phyloP scores from a whole-genome alignment of 2,329 filamentous ascomycete genomes.

The Calonectria honghensis region DNA sequence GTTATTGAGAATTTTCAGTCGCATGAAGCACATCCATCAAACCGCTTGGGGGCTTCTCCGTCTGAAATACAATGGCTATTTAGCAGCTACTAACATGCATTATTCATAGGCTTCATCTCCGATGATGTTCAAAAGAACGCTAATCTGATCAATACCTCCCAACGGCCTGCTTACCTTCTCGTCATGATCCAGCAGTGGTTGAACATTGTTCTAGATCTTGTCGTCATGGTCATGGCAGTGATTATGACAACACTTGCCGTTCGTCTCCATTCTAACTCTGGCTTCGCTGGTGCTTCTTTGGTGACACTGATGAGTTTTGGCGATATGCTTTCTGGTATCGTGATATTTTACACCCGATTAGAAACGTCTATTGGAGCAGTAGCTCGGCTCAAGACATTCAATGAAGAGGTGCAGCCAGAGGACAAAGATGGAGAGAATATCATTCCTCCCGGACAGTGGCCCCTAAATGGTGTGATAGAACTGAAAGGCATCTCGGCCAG shows the following conservation, averaged over 20 bases:
- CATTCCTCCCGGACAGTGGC: conserved; percentile 30
- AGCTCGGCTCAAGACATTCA: conserved; percentile 44
- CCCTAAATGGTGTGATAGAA: conserved; percentile 29
- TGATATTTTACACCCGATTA: conserved; percentile 59
- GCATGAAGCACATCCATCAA: not conserved
- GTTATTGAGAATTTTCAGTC: conserved; percentile 52
- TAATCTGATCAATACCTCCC: conserved; percentile 69
- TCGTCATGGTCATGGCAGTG: conserved; percentile 70
- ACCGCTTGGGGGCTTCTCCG: not conserved
- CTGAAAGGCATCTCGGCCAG: conserved; percentile 35
- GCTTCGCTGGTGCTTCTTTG: conserved; percentile 63
- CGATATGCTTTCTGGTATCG: conserved; percentile 52
- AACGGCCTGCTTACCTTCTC: conserved; percentile 75
- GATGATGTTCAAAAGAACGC: conserved; percentile 29
- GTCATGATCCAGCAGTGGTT: conserved; percentile 76
- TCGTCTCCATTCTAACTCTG: conserved; percentile 60
- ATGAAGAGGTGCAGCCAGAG: conserved; percentile 29
- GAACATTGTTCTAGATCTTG: conserved; percentile 68
- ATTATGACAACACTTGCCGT: conserved; percentile 69
- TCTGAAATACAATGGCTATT: not conserved
- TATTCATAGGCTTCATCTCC: conserved; percentile 1
- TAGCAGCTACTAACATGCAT: not conserved
- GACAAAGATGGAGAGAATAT: conserved; percentile 17
- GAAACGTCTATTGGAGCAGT: conserved; percentile 58
- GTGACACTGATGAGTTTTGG: conserved; percentile 61